Conservation (phyloP, 176 grass and related monocot species). For the Ampelocalamus luodianensis region DNA sequence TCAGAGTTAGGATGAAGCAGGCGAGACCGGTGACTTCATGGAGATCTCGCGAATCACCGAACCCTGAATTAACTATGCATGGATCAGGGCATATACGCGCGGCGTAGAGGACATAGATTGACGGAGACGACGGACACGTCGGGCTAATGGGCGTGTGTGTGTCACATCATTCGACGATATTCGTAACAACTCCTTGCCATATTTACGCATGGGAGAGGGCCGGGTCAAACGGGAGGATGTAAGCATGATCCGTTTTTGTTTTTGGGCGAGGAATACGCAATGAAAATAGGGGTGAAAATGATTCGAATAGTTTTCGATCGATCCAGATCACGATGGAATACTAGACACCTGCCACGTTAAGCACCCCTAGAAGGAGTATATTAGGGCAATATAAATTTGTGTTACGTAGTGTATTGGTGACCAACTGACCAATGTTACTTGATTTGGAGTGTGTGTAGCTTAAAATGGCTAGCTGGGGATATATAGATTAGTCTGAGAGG, state of each 20-base stretch:
- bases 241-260: constrained; percentile 36
- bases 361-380: not conserved
- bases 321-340: not conserved
- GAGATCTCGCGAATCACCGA: constrained; percentile 48
- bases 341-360: constrained; percentile 30
- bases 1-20: constrained; percentile 63
- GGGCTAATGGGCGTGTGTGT: not conserved
- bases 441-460: not conserved
- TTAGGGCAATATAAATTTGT: not conserved
- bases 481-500: not conserved
- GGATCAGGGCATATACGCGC: constrained; percentile 3
- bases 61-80: constrained; percentile 19
- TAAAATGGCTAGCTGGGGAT: not conserved
- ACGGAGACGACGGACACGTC: constrained; percentile 32
- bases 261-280: constrained; percentile 33
- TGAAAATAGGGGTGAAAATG: too few relatives aligned
- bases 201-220: not conserved
- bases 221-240: constrained; percentile 62
- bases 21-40: constrained; percentile 47
- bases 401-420: not conserved
- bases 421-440: constrained; percentile 25
- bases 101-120: constrained; percentile 14
- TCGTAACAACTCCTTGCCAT: constrained; percentile 34
- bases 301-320: too few relatives aligned
- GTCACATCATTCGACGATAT: constrained; percentile 21